Evolutionary conservation across 2,329 filamentous ascomycete species (phyloP), one percentile per base, ranked within the genome.

Genomic region (Botryotinia convoluta): DNA sequence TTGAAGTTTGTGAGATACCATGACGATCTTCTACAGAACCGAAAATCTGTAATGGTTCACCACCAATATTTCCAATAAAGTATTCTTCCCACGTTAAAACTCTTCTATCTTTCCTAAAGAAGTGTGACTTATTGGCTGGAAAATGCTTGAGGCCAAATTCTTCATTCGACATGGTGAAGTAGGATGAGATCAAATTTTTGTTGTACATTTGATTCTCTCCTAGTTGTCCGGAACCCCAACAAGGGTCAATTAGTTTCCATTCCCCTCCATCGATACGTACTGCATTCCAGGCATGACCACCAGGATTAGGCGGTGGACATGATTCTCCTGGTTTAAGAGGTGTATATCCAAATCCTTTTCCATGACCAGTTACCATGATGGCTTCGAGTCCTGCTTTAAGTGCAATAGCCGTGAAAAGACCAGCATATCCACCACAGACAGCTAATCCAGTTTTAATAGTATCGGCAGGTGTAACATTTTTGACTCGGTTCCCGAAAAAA

Each of bases 221-320:
- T 14, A 97, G 83, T 75, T 89, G 85, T 2, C 95, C 95, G 0
- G 95, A 93, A 57, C 96, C 96, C 96, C 96, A 99, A 81, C 95
- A 98, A 0, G 92, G 83, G 79, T 99, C 96, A 67, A 98, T 84
- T 1, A 98, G 87, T 82, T 98, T 97, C 95, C 95, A 98, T 76
- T 90, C 88, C 3, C 93, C 93, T 39, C 90, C 88, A 78, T 98
- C 95, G 74, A 98, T 94, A 69, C 90, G 88, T 10, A 98, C 93
- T 0, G 93, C 95, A 79, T 97, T 98, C 96, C 96, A 98, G 0
- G 96, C 95, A 82, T 98, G 95, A 1, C 89, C 88, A 8, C 83
- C 86, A 0, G 88, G 83, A 70, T 90, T 84, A 32, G 86, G 87
- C 0, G 89, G 87, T 3, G 95, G 95, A 0, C 92, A 81, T 0